phyloP scores from a whole-genome alignment of 1,284 basidiomycete genomes.

The Mycosarcoma maydis region DNA sequence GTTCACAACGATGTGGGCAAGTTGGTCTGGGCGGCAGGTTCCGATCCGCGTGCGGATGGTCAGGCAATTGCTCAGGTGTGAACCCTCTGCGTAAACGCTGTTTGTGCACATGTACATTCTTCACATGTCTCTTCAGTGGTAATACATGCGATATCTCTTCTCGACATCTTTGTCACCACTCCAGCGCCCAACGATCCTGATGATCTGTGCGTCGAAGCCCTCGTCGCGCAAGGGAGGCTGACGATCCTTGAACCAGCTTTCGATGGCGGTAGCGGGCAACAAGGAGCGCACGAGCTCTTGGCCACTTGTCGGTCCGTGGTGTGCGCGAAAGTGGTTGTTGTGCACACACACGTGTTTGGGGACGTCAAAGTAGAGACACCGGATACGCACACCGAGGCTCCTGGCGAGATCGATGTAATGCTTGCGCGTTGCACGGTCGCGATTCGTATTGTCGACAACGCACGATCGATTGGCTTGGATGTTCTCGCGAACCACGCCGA shows the following conservation, averaged over 20 bases:
- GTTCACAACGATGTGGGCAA: slow-evolving; percentile 18
- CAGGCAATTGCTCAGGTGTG: slow-evolving; percentile 87
- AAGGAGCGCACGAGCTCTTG: slow-evolving; percentile 11
- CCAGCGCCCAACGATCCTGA: slow-evolving; percentile 32
- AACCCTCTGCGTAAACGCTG: background rate
- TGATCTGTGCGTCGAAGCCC: slow-evolving; percentile 29
- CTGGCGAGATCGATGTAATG: slow-evolving; percentile 45
- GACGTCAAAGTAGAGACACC: slow-evolving; percentile 47
- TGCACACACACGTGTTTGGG: slow-evolving; percentile 26
- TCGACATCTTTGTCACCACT: slow-evolving; percentile 15
- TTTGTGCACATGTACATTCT: background rate
- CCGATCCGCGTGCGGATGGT: slow-evolving; percentile 71
- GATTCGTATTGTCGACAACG: slow-evolving; percentile 61
- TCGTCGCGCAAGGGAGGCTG: slow-evolving; percentile 27
- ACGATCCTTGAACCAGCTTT: slow-evolving; percentile 31
- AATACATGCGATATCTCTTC: slow-evolving; percentile 31
- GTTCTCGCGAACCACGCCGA: slow-evolving; percentile 74
- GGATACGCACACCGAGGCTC: slow-evolving; percentile 8
- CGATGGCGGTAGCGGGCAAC: slow-evolving; percentile 33
- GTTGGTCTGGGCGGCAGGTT: slow-evolving; percentile 48
- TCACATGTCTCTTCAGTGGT: slow-evolving; percentile 14
- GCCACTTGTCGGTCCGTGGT: slow-evolving; percentile 6
- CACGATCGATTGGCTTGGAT: slow-evolving; percentile 69
- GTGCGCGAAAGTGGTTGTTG: slow-evolving; percentile 47
- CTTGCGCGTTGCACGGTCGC: slow-evolving; percentile 38